These are phyloP conservation scores for Fusarium duplospermum DNA, from an alignment of 2,329 filamentous ascomycete genomes.

Conservation along the genomic window DNA sequence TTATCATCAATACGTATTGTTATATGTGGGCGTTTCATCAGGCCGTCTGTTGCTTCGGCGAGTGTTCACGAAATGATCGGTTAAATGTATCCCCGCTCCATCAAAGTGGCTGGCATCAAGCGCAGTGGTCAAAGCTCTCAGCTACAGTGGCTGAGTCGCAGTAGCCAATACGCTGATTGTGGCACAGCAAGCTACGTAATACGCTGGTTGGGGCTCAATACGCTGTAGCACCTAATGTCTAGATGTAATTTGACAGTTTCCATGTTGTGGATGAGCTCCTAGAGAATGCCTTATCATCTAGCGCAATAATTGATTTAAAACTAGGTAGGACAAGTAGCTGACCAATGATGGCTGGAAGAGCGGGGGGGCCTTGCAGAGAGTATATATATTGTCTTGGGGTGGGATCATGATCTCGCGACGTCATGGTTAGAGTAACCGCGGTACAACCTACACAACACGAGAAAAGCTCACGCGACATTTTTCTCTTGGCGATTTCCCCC, in stretches of 20 bases:
- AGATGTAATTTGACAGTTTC: neutral
- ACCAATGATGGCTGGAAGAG: neutral
- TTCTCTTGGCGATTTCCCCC: neutral
- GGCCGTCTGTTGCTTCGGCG: neutral
- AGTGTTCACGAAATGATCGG: neutral
- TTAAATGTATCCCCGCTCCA: neutral
- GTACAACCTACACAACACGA: neutral
- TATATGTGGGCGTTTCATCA: neutral
- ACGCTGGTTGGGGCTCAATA: neutral
- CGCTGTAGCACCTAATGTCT: neutral
- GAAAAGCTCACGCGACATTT: slow-evolving; percentile 22
- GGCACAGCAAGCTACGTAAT: neutral
- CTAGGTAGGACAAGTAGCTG: neutral
- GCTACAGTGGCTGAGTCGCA: neutral
- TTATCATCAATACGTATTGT: neutral
- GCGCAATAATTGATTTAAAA: neutral
- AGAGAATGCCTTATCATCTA: neutral
- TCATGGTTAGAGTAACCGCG: slow-evolving; percentile 20
- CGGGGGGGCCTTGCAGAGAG: neutral
- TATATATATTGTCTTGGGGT: neutral
- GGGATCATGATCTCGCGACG: slow-evolving; percentile 22
- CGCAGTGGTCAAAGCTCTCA: neutral
- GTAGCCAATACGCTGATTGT: neutral
- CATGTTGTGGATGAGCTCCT: neutral
- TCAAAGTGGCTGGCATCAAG: neutral